phyloP scores from a whole-genome alignment of 345 rosid genomes.

The Populus simonii region DNA sequence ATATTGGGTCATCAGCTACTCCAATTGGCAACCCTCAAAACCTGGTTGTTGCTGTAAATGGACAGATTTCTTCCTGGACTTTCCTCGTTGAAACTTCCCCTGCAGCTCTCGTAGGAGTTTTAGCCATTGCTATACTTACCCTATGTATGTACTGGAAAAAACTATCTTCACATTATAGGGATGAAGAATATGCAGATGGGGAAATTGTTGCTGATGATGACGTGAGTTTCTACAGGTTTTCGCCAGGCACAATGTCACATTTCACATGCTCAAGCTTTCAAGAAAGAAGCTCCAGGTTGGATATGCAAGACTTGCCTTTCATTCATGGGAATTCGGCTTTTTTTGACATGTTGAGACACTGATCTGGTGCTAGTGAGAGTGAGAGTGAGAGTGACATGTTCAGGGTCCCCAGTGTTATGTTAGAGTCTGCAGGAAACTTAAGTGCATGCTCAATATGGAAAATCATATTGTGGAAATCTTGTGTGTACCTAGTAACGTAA shows the following conservation, averaged over 20 bases:
- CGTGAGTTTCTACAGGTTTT: constrained; percentile 56
- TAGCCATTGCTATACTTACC: constrained; percentile 42
- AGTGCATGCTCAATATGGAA: constrained; percentile 45
- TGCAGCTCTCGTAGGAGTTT: constrained; percentile 59
- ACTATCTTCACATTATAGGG: constrained; percentile 48
- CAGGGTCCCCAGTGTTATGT: constrained; percentile 3
- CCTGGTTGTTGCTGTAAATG: constrained; percentile 70
- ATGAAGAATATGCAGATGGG: constrained; percentile 40
- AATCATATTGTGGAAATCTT: constrained; percentile 49
- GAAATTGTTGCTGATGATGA: constrained; percentile 55
- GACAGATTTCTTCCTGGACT: constrained; percentile 59
- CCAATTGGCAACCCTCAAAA: constrained; percentile 92
- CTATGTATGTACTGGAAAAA: constrained; percentile 64
- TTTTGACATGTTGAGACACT: constrained; percentile 27
- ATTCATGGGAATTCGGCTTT: constrained; percentile 8
- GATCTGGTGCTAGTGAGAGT: constrained; percentile 15
- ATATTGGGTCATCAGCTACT: constrained; percentile 82
- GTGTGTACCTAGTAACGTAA: constrained; percentile 51
- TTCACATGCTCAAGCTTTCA: constrained; percentile 36
- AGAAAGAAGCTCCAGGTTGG: constrained; percentile 40
- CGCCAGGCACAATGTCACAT: constrained; percentile 68
- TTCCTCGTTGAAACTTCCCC: constrained; percentile 34
- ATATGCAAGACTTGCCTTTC: constrained; percentile 18
- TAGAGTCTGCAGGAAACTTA: constrained; percentile 38
- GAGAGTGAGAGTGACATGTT: constrained; percentile 39